Conservation (phyloP, 2,329 filamentous ascomycete species). For the Nemania sp. region DNA sequence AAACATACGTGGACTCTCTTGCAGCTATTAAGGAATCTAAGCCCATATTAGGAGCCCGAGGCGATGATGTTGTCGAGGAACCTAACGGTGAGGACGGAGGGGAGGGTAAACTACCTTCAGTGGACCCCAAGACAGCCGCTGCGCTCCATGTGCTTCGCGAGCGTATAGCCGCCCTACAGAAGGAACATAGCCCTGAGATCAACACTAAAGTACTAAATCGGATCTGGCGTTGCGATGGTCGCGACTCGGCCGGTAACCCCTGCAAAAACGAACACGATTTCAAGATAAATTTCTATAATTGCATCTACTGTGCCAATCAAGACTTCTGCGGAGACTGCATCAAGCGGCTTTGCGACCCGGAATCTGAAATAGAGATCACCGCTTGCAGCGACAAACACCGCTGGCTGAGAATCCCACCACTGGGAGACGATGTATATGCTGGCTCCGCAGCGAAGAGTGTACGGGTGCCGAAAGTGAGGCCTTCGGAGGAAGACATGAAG, state of each 20-base stretch:
- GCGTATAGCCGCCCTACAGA: background rate
- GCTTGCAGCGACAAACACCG: constrained; percentile 38
- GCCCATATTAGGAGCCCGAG: background rate
- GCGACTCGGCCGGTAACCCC: background rate
- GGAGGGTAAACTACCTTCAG: background rate
- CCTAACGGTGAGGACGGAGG: background rate
- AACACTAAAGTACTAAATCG: background rate
- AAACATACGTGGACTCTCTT: constrained; percentile 34
- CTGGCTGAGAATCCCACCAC: constrained; percentile 38
- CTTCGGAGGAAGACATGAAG: constrained; percentile 10
- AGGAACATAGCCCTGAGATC: background rate
- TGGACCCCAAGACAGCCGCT: background rate
- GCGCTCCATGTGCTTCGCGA: background rate
- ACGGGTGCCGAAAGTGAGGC: constrained; percentile 17
- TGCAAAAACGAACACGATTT: constrained; percentile 24
- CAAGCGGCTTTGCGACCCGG: constrained; percentile 29
- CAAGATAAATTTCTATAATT: constrained; percentile 36
- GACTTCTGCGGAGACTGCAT: constrained; percentile 43
- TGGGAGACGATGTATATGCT: constrained; percentile 30
- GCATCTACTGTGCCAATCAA: constrained; percentile 38
- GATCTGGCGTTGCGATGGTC: constrained; percentile 12
- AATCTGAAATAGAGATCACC: constrained; percentile 15
- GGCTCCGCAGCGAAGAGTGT: constrained; percentile 31
- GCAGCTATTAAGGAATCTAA: constrained; percentile 2
- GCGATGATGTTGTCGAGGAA: background rate